Evolutionary conservation across 1,139 yeast genomes (phyloP).

Genomic region (Wickerhamomyces sp.): DNA sequence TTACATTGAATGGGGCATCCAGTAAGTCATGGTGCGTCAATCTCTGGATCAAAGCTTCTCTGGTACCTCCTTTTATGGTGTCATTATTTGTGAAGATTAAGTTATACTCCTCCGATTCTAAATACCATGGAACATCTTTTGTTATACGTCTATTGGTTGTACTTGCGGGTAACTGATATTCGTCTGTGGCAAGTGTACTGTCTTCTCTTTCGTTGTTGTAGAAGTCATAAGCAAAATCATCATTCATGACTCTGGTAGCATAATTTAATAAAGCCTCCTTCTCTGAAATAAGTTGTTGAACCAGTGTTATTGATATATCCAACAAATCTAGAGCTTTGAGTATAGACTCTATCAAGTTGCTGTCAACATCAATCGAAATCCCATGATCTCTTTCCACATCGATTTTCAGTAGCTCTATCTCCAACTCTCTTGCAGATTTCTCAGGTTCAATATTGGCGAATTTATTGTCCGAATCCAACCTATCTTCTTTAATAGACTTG

Average conservation of each 20-base stretch:
- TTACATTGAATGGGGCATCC: constrained; percentile 65
- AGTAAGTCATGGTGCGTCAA: constrained; percentile 72
- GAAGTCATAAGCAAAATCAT: constrained; percentile 60
- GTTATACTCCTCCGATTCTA: constrained; percentile 74
- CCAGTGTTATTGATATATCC: constrained; percentile 38
- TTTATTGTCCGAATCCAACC: constrained; percentile 37
- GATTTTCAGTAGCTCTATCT: constrained; percentile 42
- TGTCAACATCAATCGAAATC: constrained; percentile 45
- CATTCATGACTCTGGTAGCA: constrained; percentile 74
- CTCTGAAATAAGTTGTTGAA: constrained; percentile 61
- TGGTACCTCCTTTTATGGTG: constrained; percentile 79
- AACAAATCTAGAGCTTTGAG: constrained; percentile 41
- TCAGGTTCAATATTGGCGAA: constrained; percentile 41
- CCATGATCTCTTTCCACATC: constrained; percentile 40
- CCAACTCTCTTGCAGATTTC: constrained; percentile 44
- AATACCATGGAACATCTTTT: constrained; percentile 68
- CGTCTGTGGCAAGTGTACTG: constrained; percentile 34
- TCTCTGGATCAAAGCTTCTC: constrained; percentile 75
- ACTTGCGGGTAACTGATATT: constrained; percentile 22
- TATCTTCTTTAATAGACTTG: constrained; percentile 53
- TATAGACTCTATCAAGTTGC: constrained; percentile 41
- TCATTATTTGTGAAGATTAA: constrained; percentile 72
- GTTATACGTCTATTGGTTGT: constrained; percentile 17
- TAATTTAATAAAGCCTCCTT: constrained; percentile 65
- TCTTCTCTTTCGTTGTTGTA: constrained; percentile 59